Evolutionary conservation across 2,329 filamentous ascomycete species (phyloP).

Genomic region (Dothidotthia symphoricarpi): DNA sequence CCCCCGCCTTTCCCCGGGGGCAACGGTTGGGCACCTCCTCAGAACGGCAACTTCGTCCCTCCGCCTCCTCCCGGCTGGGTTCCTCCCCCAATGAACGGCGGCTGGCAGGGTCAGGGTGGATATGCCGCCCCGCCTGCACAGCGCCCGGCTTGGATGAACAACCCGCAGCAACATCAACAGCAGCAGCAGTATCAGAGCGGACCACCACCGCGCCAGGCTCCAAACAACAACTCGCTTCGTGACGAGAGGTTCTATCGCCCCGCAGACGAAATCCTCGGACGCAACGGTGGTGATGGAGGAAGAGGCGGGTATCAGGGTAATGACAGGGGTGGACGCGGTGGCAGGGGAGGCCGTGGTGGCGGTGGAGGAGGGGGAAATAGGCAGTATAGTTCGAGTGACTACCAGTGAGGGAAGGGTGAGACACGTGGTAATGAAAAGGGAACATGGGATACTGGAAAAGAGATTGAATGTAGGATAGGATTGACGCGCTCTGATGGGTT

Average conservation of each 20-base stretch:
- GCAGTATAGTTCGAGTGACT: slow-evolving; percentile 20
- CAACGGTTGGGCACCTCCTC: slow-evolving; percentile 25
- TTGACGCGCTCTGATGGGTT: no score
- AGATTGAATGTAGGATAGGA: no score
- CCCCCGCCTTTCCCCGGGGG: slow-evolving; percentile 19
- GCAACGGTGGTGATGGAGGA: slow-evolving; percentile 25
- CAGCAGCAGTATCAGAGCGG: slow-evolving; percentile 16
- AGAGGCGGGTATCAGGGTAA: slow-evolving; percentile 18
- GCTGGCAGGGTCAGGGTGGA: slow-evolving; percentile 11
- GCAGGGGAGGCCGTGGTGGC: slow-evolving; percentile 29
- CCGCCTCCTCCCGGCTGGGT: slow-evolving; percentile 34
- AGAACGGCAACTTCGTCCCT: slow-evolving; percentile 26
- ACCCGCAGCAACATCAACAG: slow-evolving; percentile 12
- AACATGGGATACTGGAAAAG: no score
- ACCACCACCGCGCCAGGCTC: slow-evolving; percentile 20
- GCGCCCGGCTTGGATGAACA: slow-evolving; percentile 22
- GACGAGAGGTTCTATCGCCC: slow-evolving; percentile 28
- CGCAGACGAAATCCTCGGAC: slow-evolving; percentile 23
- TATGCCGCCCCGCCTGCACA: slow-evolving; percentile 20
- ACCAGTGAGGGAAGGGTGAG: slow-evolving; percentile 9
- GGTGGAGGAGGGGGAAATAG: slow-evolving; percentile 22
- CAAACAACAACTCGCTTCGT: slow-evolving; percentile 21
- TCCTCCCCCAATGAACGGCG: slow-evolving; percentile 20
- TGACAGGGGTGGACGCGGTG: slow-evolving; percentile 21
- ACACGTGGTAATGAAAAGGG: no score